These are phyloP conservation scores for Candida nemodendra DNA, from an alignment of 805 yeast species.

Conservation along the genomic window DNA sequence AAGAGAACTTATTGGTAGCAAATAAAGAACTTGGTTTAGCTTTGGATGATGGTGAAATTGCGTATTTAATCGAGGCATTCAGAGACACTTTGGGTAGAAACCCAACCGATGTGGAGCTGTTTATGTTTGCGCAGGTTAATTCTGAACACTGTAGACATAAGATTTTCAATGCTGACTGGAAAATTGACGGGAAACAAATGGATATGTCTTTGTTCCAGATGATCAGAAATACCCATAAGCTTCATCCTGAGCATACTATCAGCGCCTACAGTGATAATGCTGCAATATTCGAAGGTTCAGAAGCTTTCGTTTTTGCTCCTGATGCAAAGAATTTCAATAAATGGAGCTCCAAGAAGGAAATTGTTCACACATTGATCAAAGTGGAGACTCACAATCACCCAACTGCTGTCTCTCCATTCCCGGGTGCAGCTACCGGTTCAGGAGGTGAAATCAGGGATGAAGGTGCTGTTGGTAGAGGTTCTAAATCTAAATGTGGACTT, in stretches of 20 bases:
- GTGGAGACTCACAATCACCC: constrained; percentile 99
- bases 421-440: constrained; percentile 99
- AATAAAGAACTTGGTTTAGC: constrained; percentile 88
- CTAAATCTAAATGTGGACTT: constrained; percentile 94
- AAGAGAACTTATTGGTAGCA: constrained; percentile 65
- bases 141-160: constrained; percentile 99
- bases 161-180: constrained; percentile 98
- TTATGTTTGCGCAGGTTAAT: constrained; percentile 99
- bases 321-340: constrained; percentile 58
- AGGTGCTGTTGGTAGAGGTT: constrained; percentile 99
- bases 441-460: constrained; percentile 99
- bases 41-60: constrained; percentile 90
- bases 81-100: constrained; percentile 72
- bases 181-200: constrained; percentile 78
- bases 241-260: constrained; percentile 77
- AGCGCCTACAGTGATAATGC: constrained; percentile 98
- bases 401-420: constrained; percentile 97
- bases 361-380: constrained; percentile 85
- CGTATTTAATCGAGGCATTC: constrained; percentile 81
- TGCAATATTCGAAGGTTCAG: constrained; percentile 86
- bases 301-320: constrained; percentile 77
- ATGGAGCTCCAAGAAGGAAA: constrained; percentile 75
- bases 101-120: constrained; percentile 96
- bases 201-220: constrained; percentile 80
- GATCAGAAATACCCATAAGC: constrained; percentile 91